Percentiles rank a stretch among this genome's conserved stretches.
These are phyloP conservation scores for Retiboletus flavoniger DNA, from an alignment of 1,284 basidiomycete species.

Conservation along the genomic window DNA sequence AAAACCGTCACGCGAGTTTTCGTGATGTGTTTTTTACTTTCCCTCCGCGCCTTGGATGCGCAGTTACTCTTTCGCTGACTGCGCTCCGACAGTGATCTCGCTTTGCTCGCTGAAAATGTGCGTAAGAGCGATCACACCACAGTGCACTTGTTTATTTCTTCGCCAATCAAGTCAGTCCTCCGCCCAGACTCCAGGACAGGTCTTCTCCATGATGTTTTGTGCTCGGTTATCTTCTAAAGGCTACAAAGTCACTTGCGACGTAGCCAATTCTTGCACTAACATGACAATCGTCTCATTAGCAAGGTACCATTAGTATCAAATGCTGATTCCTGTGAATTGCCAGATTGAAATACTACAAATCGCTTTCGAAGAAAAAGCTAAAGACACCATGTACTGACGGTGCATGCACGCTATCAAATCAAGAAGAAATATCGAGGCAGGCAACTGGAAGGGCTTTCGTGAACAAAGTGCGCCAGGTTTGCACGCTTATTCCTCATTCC, in stretches of 20 bases:
- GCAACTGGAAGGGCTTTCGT: not conserved
- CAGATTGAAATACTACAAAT: conserved; percentile 1
- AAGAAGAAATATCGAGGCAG: not conserved
- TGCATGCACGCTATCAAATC: not conserved
- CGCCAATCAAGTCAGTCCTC: not conserved
- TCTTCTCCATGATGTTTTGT: not conserved
- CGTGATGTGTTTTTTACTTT: not conserved
- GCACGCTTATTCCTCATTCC: not conserved
- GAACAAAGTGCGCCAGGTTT: not conserved
- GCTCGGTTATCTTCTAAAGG: not conserved
- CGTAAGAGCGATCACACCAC: not conserved
- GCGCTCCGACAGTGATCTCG: not conserved
- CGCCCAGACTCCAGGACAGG: not conserved
- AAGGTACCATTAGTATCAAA: not conserved
- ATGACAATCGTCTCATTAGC: not conserved
- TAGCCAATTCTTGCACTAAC: not conserved
- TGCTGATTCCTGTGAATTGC: conserved; percentile 3
- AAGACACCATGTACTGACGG: not conserved
- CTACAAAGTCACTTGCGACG: too few species aligned
- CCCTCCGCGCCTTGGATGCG: not conserved
- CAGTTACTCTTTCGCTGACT: not conserved
- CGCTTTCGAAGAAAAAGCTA: not conserved
- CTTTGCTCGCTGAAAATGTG: not conserved
- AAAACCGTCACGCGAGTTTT: not conserved
- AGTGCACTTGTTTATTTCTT: not conserved